Evolutionary conservation across 2,329 filamentous ascomycete species (phyloP).

Genomic region (Cladophialophora exuberans): DNA sequence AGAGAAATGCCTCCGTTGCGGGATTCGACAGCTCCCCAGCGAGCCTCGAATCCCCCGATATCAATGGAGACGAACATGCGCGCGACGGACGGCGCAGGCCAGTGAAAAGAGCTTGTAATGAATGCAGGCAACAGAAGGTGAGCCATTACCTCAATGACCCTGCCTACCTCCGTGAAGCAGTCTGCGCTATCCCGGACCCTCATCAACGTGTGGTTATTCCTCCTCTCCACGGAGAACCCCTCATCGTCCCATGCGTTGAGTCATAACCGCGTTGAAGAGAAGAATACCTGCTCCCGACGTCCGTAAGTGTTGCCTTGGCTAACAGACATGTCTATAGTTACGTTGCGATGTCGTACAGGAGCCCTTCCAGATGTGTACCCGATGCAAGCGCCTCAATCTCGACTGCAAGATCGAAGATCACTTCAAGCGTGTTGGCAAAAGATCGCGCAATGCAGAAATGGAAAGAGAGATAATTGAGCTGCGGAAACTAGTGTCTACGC

Average conservation of each 20-base stretch:
- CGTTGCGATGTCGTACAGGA: slow-evolving; percentile 69
- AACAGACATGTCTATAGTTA: slow-evolving; percentile 50
- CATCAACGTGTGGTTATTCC: background rate
- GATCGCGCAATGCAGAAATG: slow-evolving; percentile 68
- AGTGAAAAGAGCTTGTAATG: slow-evolving; percentile 68
- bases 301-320: slow-evolving; percentile 2
- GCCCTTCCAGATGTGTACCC: slow-evolving; percentile 63
- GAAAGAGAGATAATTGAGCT: slow-evolving; percentile 60
- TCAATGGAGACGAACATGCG: slow-evolving; percentile 48
- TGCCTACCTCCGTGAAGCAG: background rate
- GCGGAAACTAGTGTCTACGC: slow-evolving; percentile 49
- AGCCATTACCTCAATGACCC: slow-evolving; percentile 26
- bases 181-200: background rate
- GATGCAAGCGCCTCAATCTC: slow-evolving; percentile 65
- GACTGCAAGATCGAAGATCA: slow-evolving; percentile 69
- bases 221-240: background rate
- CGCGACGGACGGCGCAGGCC: slow-evolving; percentile 47
- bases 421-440: slow-evolving; percentile 70
- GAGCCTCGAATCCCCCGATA: slow-evolving; percentile 40
- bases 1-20: slow-evolving; percentile 48
- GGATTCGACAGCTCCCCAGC: slow-evolving; percentile 52
- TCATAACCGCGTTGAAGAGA: slow-evolving; percentile 3
- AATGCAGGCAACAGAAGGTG: slow-evolving; percentile 72
- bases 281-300: slow-evolving; percentile 24
- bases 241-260: background rate